These are phyloP conservation scores for Nakazawaea wyomingensis DNA, from an alignment of 805 yeast species.

Conservation along the genomic window DNA sequence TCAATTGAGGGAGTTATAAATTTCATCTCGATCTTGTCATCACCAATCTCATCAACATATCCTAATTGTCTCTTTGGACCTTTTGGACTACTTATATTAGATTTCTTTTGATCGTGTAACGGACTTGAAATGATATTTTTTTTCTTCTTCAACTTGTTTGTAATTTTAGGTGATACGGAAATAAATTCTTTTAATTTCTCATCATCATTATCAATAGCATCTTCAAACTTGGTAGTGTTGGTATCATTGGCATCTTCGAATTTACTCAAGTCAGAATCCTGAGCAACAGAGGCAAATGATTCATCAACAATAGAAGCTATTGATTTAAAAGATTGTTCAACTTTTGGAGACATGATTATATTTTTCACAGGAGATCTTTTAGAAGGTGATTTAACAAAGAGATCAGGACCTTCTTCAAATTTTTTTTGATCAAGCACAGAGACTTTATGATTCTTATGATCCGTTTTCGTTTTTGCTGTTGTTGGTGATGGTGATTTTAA, in stretches of 20 bases:
- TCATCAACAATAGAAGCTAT: background rate
- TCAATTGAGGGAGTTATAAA: constrained; percentile 14
- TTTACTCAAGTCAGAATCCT: constrained; percentile 17
- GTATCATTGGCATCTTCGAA: constrained; percentile 19
- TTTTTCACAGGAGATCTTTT: constrained; percentile 1
- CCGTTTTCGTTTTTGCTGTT: too few species aligned
- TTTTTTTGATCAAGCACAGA: constrained; percentile 5
- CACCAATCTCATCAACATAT: constrained; percentile 5
- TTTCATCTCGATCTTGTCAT: constrained; percentile 4
- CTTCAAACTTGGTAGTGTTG: constrained; percentile 12
- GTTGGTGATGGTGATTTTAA: constrained; percentile 1
- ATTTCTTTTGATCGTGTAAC: constrained; percentile 5
- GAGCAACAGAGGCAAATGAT: constrained; percentile 15
- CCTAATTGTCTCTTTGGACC: constrained; percentile 10
- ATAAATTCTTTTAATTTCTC: constrained; percentile 14
- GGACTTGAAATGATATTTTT: constrained; percentile 20
- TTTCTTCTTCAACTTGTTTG: constrained; percentile 31
- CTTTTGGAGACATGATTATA: background rate
- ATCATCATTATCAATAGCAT: background rate
- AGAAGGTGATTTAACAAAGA: background rate
- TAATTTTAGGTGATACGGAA: constrained; percentile 23
- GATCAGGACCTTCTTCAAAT: constrained; percentile 13
- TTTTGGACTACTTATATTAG: constrained; percentile 7
- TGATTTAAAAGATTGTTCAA: background rate
- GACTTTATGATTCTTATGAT: background rate